Evolutionary conservation across 164 flowering plant species (phyloP).

Genomic region (Cinnamomum chago): DNA sequence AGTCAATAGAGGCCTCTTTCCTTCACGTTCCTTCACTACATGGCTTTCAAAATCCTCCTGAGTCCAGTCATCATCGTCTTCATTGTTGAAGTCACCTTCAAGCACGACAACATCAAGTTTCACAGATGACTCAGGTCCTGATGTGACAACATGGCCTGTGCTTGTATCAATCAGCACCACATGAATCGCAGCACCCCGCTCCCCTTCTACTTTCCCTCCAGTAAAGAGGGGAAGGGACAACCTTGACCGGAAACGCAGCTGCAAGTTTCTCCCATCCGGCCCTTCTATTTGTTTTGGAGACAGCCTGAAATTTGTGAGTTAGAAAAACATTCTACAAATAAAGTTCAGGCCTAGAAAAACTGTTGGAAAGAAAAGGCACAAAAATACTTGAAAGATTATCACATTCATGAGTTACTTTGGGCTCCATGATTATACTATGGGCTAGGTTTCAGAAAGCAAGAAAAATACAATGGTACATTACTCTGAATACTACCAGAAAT

Average conservation of each 20-base stretch:
- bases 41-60: background rate
- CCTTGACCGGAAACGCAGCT: constrained; percentile 72
- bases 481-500: no score
- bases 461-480: no score
- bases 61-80: background rate
- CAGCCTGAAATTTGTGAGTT: constrained; percentile 39
- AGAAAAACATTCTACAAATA: background rate
- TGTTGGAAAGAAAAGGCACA: background rate
- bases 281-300: constrained; percentile 81
- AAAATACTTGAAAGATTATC: no score
- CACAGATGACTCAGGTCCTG: constrained; percentile 78
- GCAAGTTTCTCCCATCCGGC: constrained; percentile 75
- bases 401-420: no score
- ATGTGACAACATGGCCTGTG: constrained; percentile 58
- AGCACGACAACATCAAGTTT: constrained; percentile 85
- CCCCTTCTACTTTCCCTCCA: constrained; percentile 96
- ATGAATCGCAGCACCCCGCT: constrained; percentile 83
- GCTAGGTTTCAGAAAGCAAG: no score
- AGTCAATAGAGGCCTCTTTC: constrained; percentile 86
- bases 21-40: constrained; percentile 74
- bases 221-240: constrained; percentile 87
- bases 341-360: background rate
- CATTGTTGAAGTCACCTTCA: constrained; percentile 92
- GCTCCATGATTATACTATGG: no score
- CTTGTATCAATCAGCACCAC: constrained; percentile 70